These are phyloP conservation scores for Phytophthora megakarya DNA, from an alignment of 352 stramenopile genomes.

Conservation along the genomic window DNA sequence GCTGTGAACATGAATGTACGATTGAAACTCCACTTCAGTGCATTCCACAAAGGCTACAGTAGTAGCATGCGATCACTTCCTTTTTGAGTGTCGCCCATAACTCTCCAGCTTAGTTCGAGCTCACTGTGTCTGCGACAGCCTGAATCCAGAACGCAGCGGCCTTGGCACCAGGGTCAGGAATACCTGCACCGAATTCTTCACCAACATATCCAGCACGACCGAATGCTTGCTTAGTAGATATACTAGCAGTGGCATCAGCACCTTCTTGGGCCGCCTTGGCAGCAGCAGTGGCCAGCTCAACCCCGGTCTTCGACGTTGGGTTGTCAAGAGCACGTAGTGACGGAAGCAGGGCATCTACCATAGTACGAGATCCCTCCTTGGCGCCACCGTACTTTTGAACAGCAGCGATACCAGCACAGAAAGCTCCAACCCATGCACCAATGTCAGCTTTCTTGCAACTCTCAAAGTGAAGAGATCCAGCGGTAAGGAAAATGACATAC, in stretches of 20 bases:
- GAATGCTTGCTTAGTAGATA: constrained; percentile 79
- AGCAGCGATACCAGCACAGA: constrained; percentile 79
- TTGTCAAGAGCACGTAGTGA: constrained; percentile 64
- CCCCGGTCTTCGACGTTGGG: constrained; percentile 21
- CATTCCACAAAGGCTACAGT: background rate
- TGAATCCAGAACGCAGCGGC: constrained; percentile 92
- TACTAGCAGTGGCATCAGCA: constrained; percentile 91
- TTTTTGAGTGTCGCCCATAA: background rate
- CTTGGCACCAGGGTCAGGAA: constrained; percentile 94
- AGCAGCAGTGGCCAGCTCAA: constrained; percentile 48
- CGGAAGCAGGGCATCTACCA: constrained; percentile 96
- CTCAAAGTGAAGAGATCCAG: constrained; percentile 60
- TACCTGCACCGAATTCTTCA: constrained; percentile 79
- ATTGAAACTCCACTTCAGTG: constrained; percentile 12
- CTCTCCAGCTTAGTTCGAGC: constrained; percentile 27
- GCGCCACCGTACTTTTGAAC: constrained; percentile 94
- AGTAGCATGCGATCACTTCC: constrained; percentile 4
- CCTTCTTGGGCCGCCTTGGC: constrained; percentile 81
- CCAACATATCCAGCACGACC: constrained; percentile 90
- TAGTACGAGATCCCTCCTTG: constrained; percentile 93
- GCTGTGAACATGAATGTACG: background rate
- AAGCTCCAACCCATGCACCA: constrained; percentile 55
- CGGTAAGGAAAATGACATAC: constrained; percentile 93
- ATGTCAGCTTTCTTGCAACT: constrained; percentile 35
- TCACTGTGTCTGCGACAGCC: constrained; percentile 54